These are phyloP conservation scores for Picochlorum sp. DNA, from an alignment of 139 green algal genomes.

Conservation along the genomic window DNA sequence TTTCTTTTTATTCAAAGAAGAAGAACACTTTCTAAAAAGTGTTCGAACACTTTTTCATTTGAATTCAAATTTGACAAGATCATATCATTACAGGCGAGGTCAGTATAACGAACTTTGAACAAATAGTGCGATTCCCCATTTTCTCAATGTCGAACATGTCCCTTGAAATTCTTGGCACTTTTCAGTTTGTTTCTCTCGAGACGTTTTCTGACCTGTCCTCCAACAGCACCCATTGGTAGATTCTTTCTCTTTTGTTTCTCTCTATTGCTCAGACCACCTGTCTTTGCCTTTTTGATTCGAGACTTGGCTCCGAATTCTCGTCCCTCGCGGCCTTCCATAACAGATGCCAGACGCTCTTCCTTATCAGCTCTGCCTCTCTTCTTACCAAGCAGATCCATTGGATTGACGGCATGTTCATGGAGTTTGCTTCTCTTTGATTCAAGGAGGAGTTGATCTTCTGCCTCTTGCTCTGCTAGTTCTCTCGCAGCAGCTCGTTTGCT, in stretches of 20 bases:
- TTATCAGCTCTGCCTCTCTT: constrained; percentile 63
- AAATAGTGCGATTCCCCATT: not conserved
- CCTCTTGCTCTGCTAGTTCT: constrained; percentile 64
- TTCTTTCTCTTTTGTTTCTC: constrained; percentile 85
- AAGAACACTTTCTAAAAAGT: no score
- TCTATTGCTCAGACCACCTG: constrained; percentile 72
- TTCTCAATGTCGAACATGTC: constrained; percentile 25
- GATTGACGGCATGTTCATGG: constrained; percentile 47
- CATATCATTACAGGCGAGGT: no score
- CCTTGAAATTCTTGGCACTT: constrained; percentile 70
- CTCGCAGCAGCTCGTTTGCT: constrained; percentile 35
- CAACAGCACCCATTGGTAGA: constrained; percentile 74
- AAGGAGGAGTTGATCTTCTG: constrained; percentile 54
- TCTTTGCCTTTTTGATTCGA: constrained; percentile 72
- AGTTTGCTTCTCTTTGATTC: constrained; percentile 18
- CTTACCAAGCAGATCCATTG: constrained; percentile 50
- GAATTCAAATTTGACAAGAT: no score
- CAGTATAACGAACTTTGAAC: no score
- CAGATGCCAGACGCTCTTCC: constrained; percentile 64
- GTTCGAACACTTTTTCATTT: no score
- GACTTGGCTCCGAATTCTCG: constrained; percentile 61
- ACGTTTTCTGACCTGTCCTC: constrained; percentile 39
- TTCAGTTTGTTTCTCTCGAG: constrained; percentile 11
- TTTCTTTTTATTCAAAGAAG: no score
- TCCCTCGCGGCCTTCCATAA: constrained; percentile 65